Conservation (phyloP, 176 grass and related monocot species). For the Lolium multiflorum region DNA sequence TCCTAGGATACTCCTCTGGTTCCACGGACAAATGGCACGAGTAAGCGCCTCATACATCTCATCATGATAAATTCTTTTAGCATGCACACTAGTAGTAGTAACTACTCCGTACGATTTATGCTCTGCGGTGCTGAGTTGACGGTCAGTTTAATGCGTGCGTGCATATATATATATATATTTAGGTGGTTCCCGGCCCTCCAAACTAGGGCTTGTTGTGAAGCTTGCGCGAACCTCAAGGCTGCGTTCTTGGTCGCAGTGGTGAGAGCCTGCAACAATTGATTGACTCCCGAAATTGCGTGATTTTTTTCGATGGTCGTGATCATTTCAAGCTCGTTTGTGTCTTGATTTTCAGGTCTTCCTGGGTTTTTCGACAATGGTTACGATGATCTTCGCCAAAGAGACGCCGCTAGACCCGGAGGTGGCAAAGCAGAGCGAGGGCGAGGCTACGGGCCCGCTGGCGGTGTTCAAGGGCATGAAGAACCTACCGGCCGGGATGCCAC, state of each 20-base stretch:
- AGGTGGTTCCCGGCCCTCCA: conserved; percentile 89
- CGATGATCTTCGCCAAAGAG: conserved; percentile 68
- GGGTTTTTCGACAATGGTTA: conserved; percentile 47
- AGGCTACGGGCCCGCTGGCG: conserved; percentile 33
- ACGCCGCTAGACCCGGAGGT: conserved; percentile 31
- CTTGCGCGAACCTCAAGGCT: conserved; percentile 81
- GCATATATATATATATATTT: no score
- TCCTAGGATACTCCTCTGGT: conserved; percentile 80
- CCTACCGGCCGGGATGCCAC: conserved; percentile 70
- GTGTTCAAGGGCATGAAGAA: conserved; percentile 69
- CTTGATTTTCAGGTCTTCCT: conserved; percentile 57
- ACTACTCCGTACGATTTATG: background rate
- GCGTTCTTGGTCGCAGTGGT: conserved; percentile 85
- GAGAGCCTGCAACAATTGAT: background rate
- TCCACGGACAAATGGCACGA: conserved; percentile 69
- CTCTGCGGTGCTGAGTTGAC: background rate
- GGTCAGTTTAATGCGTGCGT: background rate
- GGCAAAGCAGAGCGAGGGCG: conserved; percentile 8
- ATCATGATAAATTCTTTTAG: background rate
- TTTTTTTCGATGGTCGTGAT: background rate
- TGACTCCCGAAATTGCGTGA: background rate
- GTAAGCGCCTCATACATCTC: conserved; percentile 23
- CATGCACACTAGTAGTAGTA: background rate
- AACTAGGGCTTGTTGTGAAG: conserved; percentile 74
- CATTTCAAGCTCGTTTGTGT: background rate